These are phyloP conservation scores for Cucumis melo DNA, from an alignment of 306 rosid genomes.

Conservation along the genomic window DNA sequence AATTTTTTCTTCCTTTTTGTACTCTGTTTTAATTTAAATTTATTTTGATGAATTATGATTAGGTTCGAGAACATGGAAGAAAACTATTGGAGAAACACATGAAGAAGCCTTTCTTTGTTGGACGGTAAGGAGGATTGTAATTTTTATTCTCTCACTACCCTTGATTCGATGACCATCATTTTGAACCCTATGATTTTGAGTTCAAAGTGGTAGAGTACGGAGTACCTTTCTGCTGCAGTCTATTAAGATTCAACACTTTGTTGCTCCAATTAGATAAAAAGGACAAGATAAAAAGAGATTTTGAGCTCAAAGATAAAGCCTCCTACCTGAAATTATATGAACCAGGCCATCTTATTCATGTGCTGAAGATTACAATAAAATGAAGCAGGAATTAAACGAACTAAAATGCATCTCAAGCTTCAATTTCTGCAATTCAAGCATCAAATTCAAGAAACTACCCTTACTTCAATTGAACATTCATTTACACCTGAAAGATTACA, in stretches of 20 bases:
- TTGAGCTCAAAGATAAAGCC: not conserved
- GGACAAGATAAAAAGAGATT: too few species aligned
- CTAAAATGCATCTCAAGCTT: too few species aligned
- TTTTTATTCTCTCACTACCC: not conserved
- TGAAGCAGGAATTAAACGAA: too few species aligned
- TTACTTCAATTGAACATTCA: too few species aligned
- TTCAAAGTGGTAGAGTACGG: not conserved
- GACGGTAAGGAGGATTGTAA: constrained; percentile 36
- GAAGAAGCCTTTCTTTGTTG: constrained; percentile 71
- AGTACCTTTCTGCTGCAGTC: not conserved
- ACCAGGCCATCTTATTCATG: too few species aligned
- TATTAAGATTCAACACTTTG: not conserved
- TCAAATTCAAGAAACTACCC: too few species aligned
- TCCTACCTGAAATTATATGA: too few species aligned
- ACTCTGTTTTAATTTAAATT: not conserved
- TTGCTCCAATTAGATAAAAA: too few species aligned
- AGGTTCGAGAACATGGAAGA: constrained; percentile 94
- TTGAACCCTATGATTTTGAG: not conserved
- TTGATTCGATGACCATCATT: not conserved
- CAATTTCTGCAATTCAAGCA: too few species aligned
- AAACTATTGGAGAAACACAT: constrained; percentile 74
- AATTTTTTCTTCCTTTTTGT: too few species aligned
- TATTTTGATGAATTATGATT: not conserved
- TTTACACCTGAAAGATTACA: too few species aligned
- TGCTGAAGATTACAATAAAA: too few species aligned